Base-by-base conservation (phyloP, 805 yeast genomes). In the Metschnikowia kunwiensis region DNA sequence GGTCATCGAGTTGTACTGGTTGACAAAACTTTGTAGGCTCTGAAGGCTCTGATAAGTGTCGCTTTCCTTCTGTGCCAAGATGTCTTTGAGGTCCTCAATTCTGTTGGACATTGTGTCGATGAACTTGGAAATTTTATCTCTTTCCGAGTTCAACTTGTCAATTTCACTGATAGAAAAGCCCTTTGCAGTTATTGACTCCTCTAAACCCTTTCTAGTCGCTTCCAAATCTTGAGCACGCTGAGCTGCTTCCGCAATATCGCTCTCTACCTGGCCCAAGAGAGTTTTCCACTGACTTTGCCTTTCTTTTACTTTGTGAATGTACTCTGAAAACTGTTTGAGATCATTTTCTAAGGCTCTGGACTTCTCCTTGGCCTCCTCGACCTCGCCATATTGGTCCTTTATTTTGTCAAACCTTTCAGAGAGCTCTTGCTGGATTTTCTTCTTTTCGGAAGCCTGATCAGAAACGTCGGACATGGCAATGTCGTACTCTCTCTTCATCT, bases 291-390 rank as follows among this genome's bases (percentile, higher is more conserved):
- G 80, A 10, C 56, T 47, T 46, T 79, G 81, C 42, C 86, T 69
- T n/a, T 65, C 64, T 47, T 78, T 75, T 76, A 84, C 80, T 6
- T 77, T 69, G 28, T 77, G 77, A 35, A 84, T 78, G 53, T 82
- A 86, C n/a, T 78, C 81, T 49, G 75, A 72, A 51, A 86, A 83
- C 57, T 83, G 82, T 28, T 65, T 63, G 27, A 82, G 67, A 57
- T 87, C 96, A 43, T 76, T 75, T 45, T 81, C 83, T 37, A 87
- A 63, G 1, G 86, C 84, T 42, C 67, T 68, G 5, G 77, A 53
- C 53, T 81, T 79, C 16, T 39, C 43, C 38, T 72, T 72, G 16
- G 81, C 74, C 15, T 71, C 62, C 31, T 71, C 72, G 23, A 80
- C 61, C 13, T 66, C 60, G 16, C 71, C 69, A 32, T 71, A 63